Conservation (phyloP, 139 green algal genomes). For the Coelastrella sp. region DNA sequence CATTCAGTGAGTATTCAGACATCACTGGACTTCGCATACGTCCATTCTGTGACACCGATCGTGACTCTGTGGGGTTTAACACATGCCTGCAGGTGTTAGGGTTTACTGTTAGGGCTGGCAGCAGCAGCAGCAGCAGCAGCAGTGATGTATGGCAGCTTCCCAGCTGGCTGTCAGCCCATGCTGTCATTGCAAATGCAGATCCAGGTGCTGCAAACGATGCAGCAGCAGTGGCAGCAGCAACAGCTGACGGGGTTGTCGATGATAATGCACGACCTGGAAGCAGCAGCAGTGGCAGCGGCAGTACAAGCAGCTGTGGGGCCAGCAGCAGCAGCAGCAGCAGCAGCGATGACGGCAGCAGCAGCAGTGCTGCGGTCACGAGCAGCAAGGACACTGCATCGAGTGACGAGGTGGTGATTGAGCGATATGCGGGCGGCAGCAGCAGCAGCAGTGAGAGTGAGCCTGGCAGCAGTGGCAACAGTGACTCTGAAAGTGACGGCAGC, state of each 20-base stretch:
- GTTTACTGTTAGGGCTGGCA: background rate
- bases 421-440: slow-evolving; percentile 12
- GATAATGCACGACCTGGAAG: background rate
- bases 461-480: slow-evolving; percentile 6
- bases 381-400: background rate
- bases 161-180: background rate
- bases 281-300: background rate
- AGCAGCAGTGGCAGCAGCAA: background rate
- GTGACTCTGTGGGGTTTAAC: no score
- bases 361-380: background rate
- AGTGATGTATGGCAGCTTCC: background rate
- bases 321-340: slow-evolving; percentile 1
- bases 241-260: background rate
- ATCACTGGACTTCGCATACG: no score
- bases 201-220: background rate
- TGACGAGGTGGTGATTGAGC: background rate
- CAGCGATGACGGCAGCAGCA: background rate
- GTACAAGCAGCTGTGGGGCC: background rate
- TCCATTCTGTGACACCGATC: no score
- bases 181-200: background rate
- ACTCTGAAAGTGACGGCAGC: background rate
- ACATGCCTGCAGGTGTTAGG: no score
- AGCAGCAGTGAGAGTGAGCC: slow-evolving; percentile 11
- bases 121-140: slow-evolving; percentile 20
- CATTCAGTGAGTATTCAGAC: no score